phyloP scores from a whole-genome alignment of 2,329 filamentous ascomycete genomes.

The Fusarium setosum region DNA sequence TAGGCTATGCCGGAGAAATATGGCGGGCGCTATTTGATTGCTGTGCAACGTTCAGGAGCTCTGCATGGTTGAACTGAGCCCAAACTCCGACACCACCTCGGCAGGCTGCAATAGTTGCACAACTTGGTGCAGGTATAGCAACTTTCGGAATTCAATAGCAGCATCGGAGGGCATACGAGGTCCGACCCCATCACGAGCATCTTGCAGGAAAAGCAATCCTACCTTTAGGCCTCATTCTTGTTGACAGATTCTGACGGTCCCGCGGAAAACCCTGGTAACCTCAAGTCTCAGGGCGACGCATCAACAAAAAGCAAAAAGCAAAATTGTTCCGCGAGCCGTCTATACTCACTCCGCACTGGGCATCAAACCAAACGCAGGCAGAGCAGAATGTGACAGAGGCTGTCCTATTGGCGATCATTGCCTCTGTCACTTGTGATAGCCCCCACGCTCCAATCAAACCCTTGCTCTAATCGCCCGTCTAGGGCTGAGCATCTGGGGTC shows the following conservation, averaged over 20 bases:
- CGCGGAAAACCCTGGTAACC: constrained; percentile 4
- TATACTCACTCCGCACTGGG: background rate
- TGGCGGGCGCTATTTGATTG: constrained; percentile 15
- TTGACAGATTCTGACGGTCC: constrained; percentile 10
- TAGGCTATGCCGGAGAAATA: background rate
- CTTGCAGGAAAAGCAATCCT: constrained; percentile 13
- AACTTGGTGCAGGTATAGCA: background rate
- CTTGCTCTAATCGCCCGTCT: background rate
- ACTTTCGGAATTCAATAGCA: background rate
- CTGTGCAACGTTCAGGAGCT: constrained; percentile 1
- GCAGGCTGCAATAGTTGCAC: constrained; percentile 8
- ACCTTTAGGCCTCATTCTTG: background rate
- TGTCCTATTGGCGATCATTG: constrained; percentile 17
- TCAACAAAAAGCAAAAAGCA: constrained; percentile 10
- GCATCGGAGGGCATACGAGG: background rate
- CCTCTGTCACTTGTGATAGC: constrained; percentile 34
- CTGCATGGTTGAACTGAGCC: background rate
- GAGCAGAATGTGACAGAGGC: background rate
- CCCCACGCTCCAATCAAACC: constrained; percentile 3
- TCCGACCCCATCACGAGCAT: background rate
- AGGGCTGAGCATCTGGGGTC: constrained; percentile 13
- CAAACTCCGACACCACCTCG: background rate
- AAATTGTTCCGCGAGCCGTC: constrained; percentile 1
- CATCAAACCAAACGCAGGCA: constrained; percentile 16
- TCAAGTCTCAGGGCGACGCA: constrained; percentile 10